A percentile compares a stretch with the other conserved stretches of the same genome.
These are phyloP conservation scores for Lactarius evosmus DNA, from an alignment of 768 basidiomycete species.

Conservation along the genomic window DNA sequence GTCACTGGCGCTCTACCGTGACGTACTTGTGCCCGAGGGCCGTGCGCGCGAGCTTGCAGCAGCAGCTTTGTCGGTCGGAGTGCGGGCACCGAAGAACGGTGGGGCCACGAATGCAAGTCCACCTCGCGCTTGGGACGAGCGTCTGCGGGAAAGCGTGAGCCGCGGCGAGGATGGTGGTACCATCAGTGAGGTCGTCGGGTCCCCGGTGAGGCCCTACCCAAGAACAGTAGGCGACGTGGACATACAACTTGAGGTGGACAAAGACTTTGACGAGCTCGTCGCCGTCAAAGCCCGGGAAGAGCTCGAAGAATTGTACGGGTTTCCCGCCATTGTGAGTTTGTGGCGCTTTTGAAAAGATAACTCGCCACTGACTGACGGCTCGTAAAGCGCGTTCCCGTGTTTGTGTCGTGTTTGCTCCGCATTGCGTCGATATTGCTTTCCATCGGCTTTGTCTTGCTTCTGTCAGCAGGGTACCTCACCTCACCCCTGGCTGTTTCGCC, in stretches of 20 bases:
- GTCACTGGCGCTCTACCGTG: constrained; percentile 61
- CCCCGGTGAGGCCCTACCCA: constrained; percentile 1
- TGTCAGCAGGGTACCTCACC: constrained; percentile 60
- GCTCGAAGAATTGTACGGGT: constrained; percentile 73
- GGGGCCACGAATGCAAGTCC: constrained; percentile 23
- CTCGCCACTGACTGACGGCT: constrained; percentile 4
- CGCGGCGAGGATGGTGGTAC: constrained; percentile 11
- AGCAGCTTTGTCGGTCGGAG: constrained; percentile 26
- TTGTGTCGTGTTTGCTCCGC: constrained; percentile 73
- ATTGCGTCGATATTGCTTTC: constrained; percentile 70
- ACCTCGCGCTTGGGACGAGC: constrained; percentile 13
- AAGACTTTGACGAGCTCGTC: constrained; percentile 64
- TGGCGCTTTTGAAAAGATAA: not conserved
- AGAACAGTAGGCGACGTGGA: constrained; percentile 28
- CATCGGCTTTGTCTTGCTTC: constrained; percentile 59
- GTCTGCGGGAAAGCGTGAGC: constrained; percentile 16
- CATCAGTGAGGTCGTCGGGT: not conserved
- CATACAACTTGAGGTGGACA: constrained; percentile 47
- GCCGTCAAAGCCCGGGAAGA: constrained; percentile 66
- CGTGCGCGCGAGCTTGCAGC: constrained; percentile 41
- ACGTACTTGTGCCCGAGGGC: constrained; percentile 54
- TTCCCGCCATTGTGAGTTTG: constrained; percentile 69
- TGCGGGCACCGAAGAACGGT: constrained; percentile 21
- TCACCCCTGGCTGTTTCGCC: constrained; percentile 39
- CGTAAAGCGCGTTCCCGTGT: constrained; percentile 67